Conservation (phyloP, 208 protist genomes). For the Leishmania martiniquensis region DNA sequence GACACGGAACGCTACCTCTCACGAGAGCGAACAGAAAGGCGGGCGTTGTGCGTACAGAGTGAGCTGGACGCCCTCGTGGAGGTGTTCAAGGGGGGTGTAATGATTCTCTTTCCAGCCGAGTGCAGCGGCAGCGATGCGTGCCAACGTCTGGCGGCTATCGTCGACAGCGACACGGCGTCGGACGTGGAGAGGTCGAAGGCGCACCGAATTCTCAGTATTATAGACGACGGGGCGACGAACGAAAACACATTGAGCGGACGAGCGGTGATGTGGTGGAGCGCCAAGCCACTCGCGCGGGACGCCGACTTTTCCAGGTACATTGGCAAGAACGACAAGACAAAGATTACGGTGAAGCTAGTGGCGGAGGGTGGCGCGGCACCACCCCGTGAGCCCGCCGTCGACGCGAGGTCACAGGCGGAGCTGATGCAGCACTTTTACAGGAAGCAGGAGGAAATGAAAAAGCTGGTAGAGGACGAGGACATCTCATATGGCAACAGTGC, state of each 20-base stretch:
- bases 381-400: slow-evolving; percentile 82
- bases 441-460: slow-evolving; percentile 95
- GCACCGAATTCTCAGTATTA: slow-evolving; percentile 79
- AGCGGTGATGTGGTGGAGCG: slow-evolving; percentile 90
- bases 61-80: slow-evolving; percentile 70
- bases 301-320: slow-evolving; percentile 84
- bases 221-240: slow-evolving; percentile 86
- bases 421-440: slow-evolving; percentile 93
- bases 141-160: slow-evolving; percentile 54
- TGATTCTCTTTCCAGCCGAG: slow-evolving; percentile 89
- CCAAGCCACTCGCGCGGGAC: slow-evolving; percentile 78
- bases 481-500: slow-evolving; percentile 87
- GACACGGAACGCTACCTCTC: slow-evolving; percentile 84
- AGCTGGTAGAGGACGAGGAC: slow-evolving; percentile 92
- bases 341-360: slow-evolving; percentile 92
- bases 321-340: slow-evolving; percentile 95
- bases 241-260: slow-evolving; percentile 74
- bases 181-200: slow-evolving; percentile 77
- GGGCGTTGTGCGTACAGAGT: slow-evolving; percentile 58
- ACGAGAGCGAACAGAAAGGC: slow-evolving; percentile 66
- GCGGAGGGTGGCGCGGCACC: slow-evolving; percentile 71
- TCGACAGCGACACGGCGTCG: slow-evolving; percentile 64
- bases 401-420: slow-evolving; percentile 84
- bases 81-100: slow-evolving; percentile 82
- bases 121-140: slow-evolving; percentile 81